Evolutionary conservation across 331 rosid species (phyloP), one percentile per base, ranked within the genome.

Genomic region (Rhamnella rubrinervis): DNA sequence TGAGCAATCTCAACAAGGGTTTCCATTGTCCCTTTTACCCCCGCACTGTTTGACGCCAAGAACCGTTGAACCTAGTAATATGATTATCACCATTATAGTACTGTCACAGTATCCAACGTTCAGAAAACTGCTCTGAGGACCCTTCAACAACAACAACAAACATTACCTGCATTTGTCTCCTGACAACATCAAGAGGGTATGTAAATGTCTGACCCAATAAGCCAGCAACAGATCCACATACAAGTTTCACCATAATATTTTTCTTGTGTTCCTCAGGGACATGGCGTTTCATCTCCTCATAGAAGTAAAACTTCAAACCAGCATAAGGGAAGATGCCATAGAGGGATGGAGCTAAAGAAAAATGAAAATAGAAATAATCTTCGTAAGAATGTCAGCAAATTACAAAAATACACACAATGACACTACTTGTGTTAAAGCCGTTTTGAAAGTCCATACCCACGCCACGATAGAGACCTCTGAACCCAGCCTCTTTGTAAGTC

Each of bases 141-240:
- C 64, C 51, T 59, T 61, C 47, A 57, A 44, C 11, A 44, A 44
- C 13, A 40, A 19, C 18, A 21, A 60, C 13, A 65, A 51, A 71
- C 56, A 35, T 47, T 82, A 88, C 98, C 97, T 93, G 97, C 98
- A 93, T 93, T 84, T 93, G 97, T 80, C 98, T 85, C 89, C 98
- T 83, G 46, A 91, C 97, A 78, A 93, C 98, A 74, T 93, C 97
- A 39, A 93, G 98, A 61, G 98, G 97, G 70, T 91, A 93, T 39
- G 97, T 93, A 83, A 93, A 88, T 53, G 97, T 93, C 73, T 93
- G 98, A 52, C 98, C 96, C 74, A 93, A 69, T 66, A 93, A 75
- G 76, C 98, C 98, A 20, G 97, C 98, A 61, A 93, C 88, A 10
- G 98, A 93, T 71, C 98, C 97, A 68, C 97, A 91, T 0, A 81